These are phyloP conservation scores for Olyra latifolia DNA, from an alignment of 176 grass and related monocot species.

Conservation along the genomic window DNA sequence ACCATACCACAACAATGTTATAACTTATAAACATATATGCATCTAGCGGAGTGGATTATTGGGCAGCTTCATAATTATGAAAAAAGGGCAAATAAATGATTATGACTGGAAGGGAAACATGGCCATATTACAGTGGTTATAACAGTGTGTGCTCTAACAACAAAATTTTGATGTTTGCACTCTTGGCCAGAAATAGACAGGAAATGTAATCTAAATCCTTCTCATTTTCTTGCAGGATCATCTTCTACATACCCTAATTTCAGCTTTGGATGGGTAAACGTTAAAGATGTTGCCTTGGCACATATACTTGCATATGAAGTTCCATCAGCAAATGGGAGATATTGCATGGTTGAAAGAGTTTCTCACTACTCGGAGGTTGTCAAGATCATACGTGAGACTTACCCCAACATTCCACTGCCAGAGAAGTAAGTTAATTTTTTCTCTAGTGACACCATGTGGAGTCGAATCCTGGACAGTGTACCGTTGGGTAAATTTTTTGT, in stretches of 20 bases:
- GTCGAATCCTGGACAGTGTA: neutral
- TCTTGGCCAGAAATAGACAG: neutral
- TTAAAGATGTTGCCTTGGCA: constrained; percentile 59
- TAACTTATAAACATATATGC: neutral
- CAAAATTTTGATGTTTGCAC: neutral
- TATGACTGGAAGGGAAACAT: neutral
- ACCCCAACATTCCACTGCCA: constrained; percentile 35
- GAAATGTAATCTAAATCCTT: neutral
- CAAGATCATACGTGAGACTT: constrained; percentile 33
- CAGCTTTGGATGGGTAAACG: constrained; percentile 46
- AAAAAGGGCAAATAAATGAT: neutral
- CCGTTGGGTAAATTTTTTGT: neutral
- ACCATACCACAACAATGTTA: too few species aligned
- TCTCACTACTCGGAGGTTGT: constrained; percentile 41
- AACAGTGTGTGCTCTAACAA: neutral
- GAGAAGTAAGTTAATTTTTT: constrained; percentile 42
- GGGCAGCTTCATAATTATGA: neutral
- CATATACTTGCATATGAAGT: constrained; percentile 59
- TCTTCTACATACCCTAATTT: constrained; percentile 48
- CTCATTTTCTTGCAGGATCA: constrained; percentile 38
- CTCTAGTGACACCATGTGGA: neutral
- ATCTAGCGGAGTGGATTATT: constrained; percentile 15
- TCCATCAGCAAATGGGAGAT: constrained; percentile 51
- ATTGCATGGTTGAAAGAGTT: constrained; percentile 60
- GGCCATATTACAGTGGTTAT: neutral